Percentiles rank a stretch among this genome's conserved stretches.
phyloP scores from a whole-genome alignment of 768 basidiomycete species.

The Boletellus emodensis region DNA sequence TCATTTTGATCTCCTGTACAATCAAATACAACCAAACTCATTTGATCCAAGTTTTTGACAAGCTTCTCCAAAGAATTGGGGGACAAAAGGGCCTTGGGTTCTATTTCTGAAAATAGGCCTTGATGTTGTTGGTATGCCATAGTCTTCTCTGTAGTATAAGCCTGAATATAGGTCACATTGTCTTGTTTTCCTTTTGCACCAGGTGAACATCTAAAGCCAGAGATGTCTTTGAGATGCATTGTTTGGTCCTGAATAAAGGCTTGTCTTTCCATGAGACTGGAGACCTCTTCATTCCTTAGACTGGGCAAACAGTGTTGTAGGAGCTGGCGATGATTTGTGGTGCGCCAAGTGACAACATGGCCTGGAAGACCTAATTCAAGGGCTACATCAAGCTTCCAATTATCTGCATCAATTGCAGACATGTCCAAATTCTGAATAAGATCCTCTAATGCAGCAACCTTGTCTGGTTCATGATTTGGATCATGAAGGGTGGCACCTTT shows the following conservation, averaged over 20 bases:
- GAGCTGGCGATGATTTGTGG: not conserved
- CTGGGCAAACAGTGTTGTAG: not conserved
- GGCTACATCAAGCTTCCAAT: conserved; percentile 1
- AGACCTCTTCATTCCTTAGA: not conserved
- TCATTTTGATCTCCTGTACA: conserved; percentile 4
- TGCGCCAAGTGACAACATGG: not conserved
- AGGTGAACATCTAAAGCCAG: not conserved
- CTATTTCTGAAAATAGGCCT: not conserved
- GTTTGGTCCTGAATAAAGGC: not conserved
- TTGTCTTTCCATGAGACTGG: not conserved
- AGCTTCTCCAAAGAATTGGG: no score
- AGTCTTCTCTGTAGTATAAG: conserved; percentile 6
- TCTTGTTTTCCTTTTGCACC: not conserved
- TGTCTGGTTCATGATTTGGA: no score
- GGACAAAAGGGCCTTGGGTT: no score
- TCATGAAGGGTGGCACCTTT: conserved; percentile 5
- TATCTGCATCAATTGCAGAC: not conserved
- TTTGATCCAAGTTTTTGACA: no score
- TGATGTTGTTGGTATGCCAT: conserved; percentile 10
- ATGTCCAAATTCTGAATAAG: not conserved
- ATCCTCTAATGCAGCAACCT: no score
- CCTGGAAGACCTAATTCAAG: no score
- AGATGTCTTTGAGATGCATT: conserved; percentile 7
- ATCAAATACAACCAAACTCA: not conserved
- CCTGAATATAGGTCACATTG: not conserved